A percentile compares a stretch with the other conserved stretches of the same genome.
These are phyloP conservation scores for Biscogniauxia marginata DNA, from an alignment of 2,329 filamentous ascomycete species.

Conservation along the genomic window DNA sequence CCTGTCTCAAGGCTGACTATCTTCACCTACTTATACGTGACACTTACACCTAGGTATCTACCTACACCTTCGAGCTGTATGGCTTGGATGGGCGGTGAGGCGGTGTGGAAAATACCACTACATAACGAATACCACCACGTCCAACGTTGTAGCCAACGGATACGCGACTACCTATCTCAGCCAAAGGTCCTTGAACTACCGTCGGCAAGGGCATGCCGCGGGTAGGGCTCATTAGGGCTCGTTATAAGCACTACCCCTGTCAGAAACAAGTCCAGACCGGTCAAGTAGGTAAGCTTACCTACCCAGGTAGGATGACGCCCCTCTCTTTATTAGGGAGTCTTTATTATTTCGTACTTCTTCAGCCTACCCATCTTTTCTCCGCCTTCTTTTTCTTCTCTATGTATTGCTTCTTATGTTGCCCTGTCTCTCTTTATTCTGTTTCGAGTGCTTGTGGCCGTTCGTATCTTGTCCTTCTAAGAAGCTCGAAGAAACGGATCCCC, in stretches of 20 bases:
- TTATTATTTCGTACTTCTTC: too few relatives aligned
- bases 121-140: neutral
- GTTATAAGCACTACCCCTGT: neutral
- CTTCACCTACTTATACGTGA: too few relatives aligned
- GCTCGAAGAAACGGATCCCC: neutral
- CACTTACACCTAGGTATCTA: too few relatives aligned
- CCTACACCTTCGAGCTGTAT: too few relatives aligned
- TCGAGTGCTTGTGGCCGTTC: too few relatives aligned
- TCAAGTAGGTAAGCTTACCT: too few relatives aligned
- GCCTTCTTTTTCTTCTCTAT: neutral
- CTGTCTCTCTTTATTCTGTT: neutral
- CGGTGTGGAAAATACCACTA: neutral
- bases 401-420: neutral
- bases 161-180: too few relatives aligned
- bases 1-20: too few relatives aligned
- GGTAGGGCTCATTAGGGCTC: neutral
- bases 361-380: too few relatives aligned
- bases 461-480: neutral
- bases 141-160: too few relatives aligned
- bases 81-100: neutral
- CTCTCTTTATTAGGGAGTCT: too few relatives aligned
- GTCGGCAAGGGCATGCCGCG: neutral
- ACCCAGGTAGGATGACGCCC: too few relatives aligned
- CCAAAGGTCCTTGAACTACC: neutral
- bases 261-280: neutral